Conservation (phyloP, 306 rosid genomes). For the Vigna mungo region DNA sequence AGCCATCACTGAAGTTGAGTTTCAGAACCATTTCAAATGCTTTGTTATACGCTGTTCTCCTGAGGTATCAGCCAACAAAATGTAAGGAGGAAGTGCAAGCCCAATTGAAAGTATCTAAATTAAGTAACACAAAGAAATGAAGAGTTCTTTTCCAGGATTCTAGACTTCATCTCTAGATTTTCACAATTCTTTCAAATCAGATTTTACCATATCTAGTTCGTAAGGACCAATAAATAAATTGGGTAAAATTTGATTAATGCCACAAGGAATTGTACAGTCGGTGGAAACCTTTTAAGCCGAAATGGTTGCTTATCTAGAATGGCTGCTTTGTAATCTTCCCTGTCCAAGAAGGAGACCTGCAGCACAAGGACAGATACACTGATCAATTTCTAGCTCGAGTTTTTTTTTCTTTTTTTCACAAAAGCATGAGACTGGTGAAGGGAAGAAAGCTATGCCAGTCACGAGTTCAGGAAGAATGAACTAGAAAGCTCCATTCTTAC, state of each 20-base stretch:
- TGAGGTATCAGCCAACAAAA: constrained; percentile 53
- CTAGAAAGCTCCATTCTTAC: constrained; percentile 16
- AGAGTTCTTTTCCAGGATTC: constrained; percentile 6
- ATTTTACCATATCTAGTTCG: constrained; percentile 2
- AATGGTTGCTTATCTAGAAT: constrained; percentile 57
- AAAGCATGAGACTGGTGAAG: constrained; percentile 31
- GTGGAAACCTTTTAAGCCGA: constrained; percentile 59
- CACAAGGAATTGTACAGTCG: constrained; percentile 16
- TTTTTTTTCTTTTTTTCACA: background rate
- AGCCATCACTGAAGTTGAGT: constrained; percentile 86
- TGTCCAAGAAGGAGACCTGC: constrained; percentile 63
- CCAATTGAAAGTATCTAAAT: constrained; percentile 17
- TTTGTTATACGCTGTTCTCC: constrained; percentile 77
- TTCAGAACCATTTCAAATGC: constrained; percentile 86
- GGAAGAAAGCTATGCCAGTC: constrained; percentile 13
- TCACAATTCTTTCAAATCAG: constrained; percentile 27
- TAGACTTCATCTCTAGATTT: background rate
- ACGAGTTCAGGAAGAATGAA: background rate
- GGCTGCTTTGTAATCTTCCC: constrained; percentile 63
- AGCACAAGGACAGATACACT: constrained; percentile 36
- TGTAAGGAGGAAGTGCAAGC: constrained; percentile 36
- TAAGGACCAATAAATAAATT: constrained; percentile 26
- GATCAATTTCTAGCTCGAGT: constrained; percentile 35
- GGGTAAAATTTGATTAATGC: constrained; percentile 25
- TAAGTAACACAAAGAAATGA: constrained; percentile 18